Base-by-base conservation (phyloP, 2,329 filamentous ascomycete genomes). In the Fusarium sp. region DNA sequence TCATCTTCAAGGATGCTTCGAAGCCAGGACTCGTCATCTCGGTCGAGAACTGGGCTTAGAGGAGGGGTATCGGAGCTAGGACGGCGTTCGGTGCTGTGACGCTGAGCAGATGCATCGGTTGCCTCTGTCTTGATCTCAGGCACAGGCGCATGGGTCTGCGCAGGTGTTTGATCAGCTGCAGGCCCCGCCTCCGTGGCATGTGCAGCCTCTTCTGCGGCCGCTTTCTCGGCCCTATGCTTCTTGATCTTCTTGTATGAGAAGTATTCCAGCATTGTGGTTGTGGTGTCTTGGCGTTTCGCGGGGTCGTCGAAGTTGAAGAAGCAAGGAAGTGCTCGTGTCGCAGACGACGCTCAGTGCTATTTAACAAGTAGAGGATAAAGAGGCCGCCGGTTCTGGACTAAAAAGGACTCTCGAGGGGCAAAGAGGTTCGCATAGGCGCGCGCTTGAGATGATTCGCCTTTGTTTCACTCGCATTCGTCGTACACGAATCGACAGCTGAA, bases 231-330 rank as follows among this genome's bases (percentile, higher is more conserved):
- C 76, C 85, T 86, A 79, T 88, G 83, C 81, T 91, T 90, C 83
- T 91, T 92, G 78, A 87, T 83, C 80, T 91, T 92, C 80, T 89
- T 91, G 84, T 87, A 89, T 38, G 86, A 83, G 74, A 92, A 88
- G 81, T 90, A 92, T 81, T 92, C 90, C 70, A 92, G 79, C 91
- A 92, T 92, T 58, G 56, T 72, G 63, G 35, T 47, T 11, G 15
- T 52, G 6, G 6, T 65, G 22, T 66, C 27, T 37, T 57, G 20
- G 38, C 47, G 63, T 71, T 40, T 65, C 43, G 63, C 47, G 25
- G 65, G 22, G 37, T 30, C 17, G 57, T 30, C 7, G 45, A 45
- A 15, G 60, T 30, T 38, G 30, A 35, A 25, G 32, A 33, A 20
- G 52, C 54, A 35, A 52, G 35, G 56, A 38, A 32, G 58, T 58